These are phyloP conservation scores for Lepraria neglecta DNA, from an alignment of 495 filamentous ascomycete genomes.

Conservation along the genomic window DNA sequence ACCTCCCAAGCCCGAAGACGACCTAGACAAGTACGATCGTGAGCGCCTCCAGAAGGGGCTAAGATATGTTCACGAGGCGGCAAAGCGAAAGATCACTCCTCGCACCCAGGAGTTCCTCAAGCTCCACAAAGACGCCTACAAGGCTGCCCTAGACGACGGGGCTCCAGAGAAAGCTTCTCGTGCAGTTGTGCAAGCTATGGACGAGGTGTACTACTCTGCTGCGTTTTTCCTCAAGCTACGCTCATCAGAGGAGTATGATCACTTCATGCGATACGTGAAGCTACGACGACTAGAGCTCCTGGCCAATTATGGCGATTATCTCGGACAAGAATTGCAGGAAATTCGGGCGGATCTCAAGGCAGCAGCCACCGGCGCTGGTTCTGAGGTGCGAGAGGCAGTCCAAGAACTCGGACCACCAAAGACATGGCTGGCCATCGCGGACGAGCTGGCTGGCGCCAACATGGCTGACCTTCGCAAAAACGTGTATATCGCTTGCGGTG, in stretches of 20 bases:
- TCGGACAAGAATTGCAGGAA: constrained; percentile 12
- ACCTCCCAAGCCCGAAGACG: constrained; percentile 16
- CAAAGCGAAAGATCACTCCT: constrained; percentile 20
- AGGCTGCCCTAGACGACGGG: constrained; percentile 15
- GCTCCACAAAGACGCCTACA: constrained; percentile 20
- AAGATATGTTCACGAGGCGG: constrained; percentile 19
- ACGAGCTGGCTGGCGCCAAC: constrained; percentile 19
- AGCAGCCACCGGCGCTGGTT: constrained; percentile 10
- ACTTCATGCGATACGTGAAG: constrained; percentile 14
- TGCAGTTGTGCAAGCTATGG: constrained; percentile 19
- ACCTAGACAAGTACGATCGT: constrained; percentile 15
- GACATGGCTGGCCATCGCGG: constrained; percentile 16
- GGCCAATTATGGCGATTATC: constrained; percentile 24
- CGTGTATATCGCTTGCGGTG: constrained; percentile 13
- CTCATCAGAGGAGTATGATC: constrained; percentile 18
- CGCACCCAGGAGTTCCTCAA: constrained; percentile 20
- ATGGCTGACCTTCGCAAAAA: constrained; percentile 13
- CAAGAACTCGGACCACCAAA: background rate
- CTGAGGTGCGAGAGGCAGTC: constrained; percentile 13
- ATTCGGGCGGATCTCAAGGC: constrained; percentile 18
- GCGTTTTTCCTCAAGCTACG: constrained; percentile 21
- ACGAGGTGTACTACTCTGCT: constrained; percentile 14
- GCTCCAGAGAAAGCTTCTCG: constrained; percentile 9
- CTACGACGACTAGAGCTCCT: constrained; percentile 19
- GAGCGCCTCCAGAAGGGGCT: constrained; percentile 20